Percentiles rank a stretch among this genome's conserved stretches.
phyloP scores from a whole-genome alignment of 257 asterid genomes.

The Cordia subcordata region DNA sequence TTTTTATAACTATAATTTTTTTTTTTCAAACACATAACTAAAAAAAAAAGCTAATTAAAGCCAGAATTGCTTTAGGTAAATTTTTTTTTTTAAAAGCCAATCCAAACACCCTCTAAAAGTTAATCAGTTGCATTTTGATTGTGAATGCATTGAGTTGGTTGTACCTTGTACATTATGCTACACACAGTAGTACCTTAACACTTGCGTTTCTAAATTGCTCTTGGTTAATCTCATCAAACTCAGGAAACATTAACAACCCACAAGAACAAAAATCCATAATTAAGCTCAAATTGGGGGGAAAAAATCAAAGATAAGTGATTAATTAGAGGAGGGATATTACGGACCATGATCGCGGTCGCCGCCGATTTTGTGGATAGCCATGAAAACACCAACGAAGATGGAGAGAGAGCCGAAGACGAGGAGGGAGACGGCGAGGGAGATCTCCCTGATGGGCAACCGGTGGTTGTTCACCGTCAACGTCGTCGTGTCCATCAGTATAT shows the following conservation, averaged over 20 bases:
- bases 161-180: constrained; percentile 5
- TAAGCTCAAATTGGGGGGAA: neutral
- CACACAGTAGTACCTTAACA: neutral
- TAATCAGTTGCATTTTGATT: too few species aligned
- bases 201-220: neutral
- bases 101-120: too few species aligned
- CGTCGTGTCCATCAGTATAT: constrained; percentile 76
- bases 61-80: too few species aligned
- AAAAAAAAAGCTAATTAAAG: too few species aligned
- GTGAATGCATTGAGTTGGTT: neutral
- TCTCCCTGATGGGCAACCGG: constrained; percentile 90
- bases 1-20: too few species aligned
- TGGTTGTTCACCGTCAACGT: constrained; percentile 53
- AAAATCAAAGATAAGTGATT: neutral
- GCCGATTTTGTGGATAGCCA: constrained; percentile 83
- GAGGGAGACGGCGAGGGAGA: constrained; percentile 84
- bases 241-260: neutral
- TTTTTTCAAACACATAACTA: too few species aligned
- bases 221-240: neutral
- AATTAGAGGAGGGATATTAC: neutral
- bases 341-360: constrained; percentile 96
- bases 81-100: too few species aligned
- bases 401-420: constrained; percentile 78
- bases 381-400: constrained; percentile 60
- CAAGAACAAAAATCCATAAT: neutral